Evolutionary conservation across 2,329 filamentous ascomycete genomes (phyloP), one percentile per base, ranked within the genome.

Genomic region (Blastomyces parvus): DNA sequence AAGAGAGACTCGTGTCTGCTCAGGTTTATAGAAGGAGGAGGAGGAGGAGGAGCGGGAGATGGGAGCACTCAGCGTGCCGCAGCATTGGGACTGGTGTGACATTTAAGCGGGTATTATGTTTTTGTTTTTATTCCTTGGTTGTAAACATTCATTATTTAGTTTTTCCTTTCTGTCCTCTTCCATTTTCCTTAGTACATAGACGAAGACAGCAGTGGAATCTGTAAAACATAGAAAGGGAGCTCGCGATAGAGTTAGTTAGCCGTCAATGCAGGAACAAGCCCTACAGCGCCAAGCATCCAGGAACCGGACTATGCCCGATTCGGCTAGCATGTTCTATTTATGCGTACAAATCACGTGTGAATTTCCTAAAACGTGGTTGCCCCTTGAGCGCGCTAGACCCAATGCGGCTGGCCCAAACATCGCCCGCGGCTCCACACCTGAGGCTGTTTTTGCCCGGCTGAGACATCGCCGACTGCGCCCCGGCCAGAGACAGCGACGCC

Each of bases 321-420:
- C 9, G 48, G 25, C 8, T 33, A 33, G 33, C 8, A 7, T 33
- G 2, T 33, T 3, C 33, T 33, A 33, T 33, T 33, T 33, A 13
- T 30, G 5, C 4, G 25, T n/a, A 25, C 55, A 57, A 40, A 57
- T 40, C 55, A 40, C 55, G 50, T 53, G 50, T 1, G 5, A 1
- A 2, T 25, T 50, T 25, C n/a, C 13, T 17, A 7, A 36, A n/a
- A 13, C 4, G 13, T 36, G 52, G 3, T 14, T 40, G 27, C 27
- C 4, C 27, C 27, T 30, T 4, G 2, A 2, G 19, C 9, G 14
- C 60, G 17, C 63, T 64, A 64, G 38, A 17, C 63, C 63, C 2
- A 44, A 50, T 42, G 9, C 25, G 30, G 63, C 56, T 8, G 7
- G 33, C 33, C 7, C 5, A 36, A 7, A 9, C 46, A 50, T 27